Base-by-base conservation (phyloP, 2,329 filamentous ascomycete genomes). In the Colletotrichum tamarilloi region DNA sequence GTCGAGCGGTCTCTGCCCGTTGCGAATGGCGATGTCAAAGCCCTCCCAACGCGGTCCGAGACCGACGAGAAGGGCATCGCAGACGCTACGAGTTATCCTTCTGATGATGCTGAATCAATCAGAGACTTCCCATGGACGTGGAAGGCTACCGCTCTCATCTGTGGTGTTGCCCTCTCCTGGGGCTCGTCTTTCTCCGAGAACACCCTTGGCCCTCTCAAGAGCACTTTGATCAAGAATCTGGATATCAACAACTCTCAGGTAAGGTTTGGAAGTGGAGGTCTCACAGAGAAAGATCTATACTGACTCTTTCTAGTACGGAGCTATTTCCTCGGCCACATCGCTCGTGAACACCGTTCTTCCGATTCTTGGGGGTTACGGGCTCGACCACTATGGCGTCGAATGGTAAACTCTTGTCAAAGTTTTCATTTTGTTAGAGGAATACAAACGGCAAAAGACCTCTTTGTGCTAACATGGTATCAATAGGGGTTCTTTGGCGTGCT, bases 91-190 rank as follows among this genome's bases (percentile, higher is more conserved):
- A 58, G 8, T 7, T 32, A 3, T 9, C 42, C 67, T 16, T 55
- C 42, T 4, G 53, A 22, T 7, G 35, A 73, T 7, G 53, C 72
- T 5, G 53, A 70, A 7, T 49, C 74, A 24, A 46, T 70, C 16
- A 68, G 38, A n/a, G 76, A 78, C 57, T 79, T 78, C 38, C 77
- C 77, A 1, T 73, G 73, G 66, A 52, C 67, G 2, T 78, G 77
- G 77, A 78, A 78, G 49, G 42, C 76, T 6, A 76, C 64, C 1
- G 77, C 77, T 14, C 76, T 79, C 4, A 9, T 22, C 8, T 49
- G 42, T 49, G 42, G 42, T 49, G 42, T 49, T 22, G 42, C 42
- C 19, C 42, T 49, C 8, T 49, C 42, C 16, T 49, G 42, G 42
- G 42, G 42, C 42, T 49, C 19, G 42, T 49, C 42, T 49, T 49